These are phyloP conservation scores for Pterocarpus santalinus DNA, from an alignment of 306 rosid genomes.

Conservation along the genomic window DNA sequence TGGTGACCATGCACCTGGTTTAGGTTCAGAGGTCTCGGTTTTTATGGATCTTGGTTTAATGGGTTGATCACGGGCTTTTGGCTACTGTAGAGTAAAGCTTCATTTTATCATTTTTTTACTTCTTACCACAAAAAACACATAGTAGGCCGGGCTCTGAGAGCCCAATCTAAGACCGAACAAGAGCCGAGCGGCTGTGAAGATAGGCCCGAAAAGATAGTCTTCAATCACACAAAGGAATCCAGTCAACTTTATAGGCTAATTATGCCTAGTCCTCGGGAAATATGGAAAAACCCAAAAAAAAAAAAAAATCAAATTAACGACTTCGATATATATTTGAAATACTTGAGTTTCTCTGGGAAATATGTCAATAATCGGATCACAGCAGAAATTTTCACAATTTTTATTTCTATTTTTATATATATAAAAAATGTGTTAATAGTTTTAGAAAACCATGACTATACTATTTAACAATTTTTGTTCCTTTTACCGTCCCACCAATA, in stretches of 20 bases:
- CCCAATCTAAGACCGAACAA: not conserved
- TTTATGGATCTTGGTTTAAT: too few species aligned
- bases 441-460: not conserved
- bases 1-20: too few species aligned
- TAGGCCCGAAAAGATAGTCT: not conserved
- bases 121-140: too few species aligned
- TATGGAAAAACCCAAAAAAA: not conserved
- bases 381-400: not conserved
- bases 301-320: too few species aligned
- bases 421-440: not conserved
- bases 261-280: not conserved
- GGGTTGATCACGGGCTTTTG: too few species aligned
- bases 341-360: not conserved
- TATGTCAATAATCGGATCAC: not conserved
- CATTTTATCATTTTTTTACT: too few species aligned
- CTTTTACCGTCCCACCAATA: too few species aligned
- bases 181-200: not conserved
- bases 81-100: too few species aligned
- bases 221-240: not conserved
- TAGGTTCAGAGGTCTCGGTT: too few species aligned
- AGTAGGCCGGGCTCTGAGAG: constrained; percentile 4
- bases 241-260: not conserved
- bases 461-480: not conserved
- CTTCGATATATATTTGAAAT: not conserved
- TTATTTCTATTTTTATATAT: not conserved